Base-by-base conservation (phyloP, 164 flowering plant species). In the Magnolia kwangsiensis region DNA sequence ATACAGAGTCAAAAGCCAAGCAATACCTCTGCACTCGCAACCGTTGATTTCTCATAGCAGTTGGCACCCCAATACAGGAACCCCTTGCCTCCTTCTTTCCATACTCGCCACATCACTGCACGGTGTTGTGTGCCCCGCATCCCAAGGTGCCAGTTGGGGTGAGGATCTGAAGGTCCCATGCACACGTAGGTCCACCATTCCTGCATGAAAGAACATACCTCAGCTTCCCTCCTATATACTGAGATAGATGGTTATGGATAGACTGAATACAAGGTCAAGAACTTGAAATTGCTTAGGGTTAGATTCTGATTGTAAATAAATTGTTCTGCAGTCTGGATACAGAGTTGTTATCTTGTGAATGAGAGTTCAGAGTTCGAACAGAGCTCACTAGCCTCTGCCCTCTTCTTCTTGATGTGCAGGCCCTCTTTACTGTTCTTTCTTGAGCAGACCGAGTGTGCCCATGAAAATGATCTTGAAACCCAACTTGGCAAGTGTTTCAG, bases 171-270 rank as follows among this genome's bases (percentile, higher is more conserved):
- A 69, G 99, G 99, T 71, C 98, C 98, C 94, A 96, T 80, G 87
- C 99, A 96, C 72, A 96, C 96, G 84, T 96, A 96, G 19, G 98
- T 96, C 99, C 99, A 96, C 98, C 99, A 94, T 80, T 96, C 98
- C 99, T 94, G 85, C 76, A 84, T 31, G 55, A 10, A 55, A 55
- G 18, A 55, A 55, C 61, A 55, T 16, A 55, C 61, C 18, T 55
- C 61, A 55, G 16, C 13, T 11, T 55, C 18, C 16, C 61, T 55
- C 18, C 61, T 10, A 55, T 11, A 55, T 55, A 16, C 61, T 10
- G 61, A 55, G 61, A 55, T 37, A 37, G 45, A 37, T 37, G 61
- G 16, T 55, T 16, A 55, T 11, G 18, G 61, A 55, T 55, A 16
- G 18, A 55, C 18, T 10, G 61, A 55, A 55, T 55, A 16, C 61